Conservation (phyloP, 2,329 filamentous ascomycete genomes). For the Leptographium wingfieldii region DNA sequence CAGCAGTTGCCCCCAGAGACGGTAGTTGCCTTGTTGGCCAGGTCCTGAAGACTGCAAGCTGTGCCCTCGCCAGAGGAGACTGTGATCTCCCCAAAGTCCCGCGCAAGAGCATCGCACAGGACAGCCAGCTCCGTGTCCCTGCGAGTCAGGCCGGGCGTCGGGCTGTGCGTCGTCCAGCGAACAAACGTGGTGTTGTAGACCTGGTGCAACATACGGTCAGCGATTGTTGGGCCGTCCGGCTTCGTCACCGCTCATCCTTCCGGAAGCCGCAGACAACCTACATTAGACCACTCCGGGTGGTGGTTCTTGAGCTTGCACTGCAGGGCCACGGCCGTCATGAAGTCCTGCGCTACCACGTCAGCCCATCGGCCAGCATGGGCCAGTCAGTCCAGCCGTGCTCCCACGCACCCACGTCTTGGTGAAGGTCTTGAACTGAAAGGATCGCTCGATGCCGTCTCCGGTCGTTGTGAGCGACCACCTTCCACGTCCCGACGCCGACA, state of each 20-base stretch:
- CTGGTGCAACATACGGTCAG: conserved; percentile 25
- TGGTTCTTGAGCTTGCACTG: conserved; percentile 57
- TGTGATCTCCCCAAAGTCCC: conserved; percentile 40
- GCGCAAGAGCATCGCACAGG: conserved; percentile 48
- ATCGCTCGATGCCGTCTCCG: conserved; percentile 44
- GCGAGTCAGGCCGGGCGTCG: conserved; percentile 44
- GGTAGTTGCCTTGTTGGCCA: conserved; percentile 33
- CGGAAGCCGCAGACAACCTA: conserved; percentile 21
- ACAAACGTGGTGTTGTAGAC: conserved; percentile 60
- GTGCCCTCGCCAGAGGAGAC: not conserved
- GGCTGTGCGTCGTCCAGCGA: conserved; percentile 61
- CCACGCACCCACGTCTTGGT: conserved; percentile 49
- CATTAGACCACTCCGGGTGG: conserved; percentile 68
- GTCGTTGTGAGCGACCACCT: conserved; percentile 38
- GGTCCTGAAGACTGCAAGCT: conserved; percentile 24
- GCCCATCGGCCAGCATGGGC: not conserved
- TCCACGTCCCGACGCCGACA: conserved; percentile 15
- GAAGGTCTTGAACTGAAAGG: conserved; percentile 53
- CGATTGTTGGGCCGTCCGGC: not conserved
- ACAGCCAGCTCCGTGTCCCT: conserved; percentile 51
- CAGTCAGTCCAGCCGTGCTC: conserved; percentile 13
- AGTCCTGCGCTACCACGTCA: conserved; percentile 35
- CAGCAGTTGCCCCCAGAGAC: conserved; percentile 43
- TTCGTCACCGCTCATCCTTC: not conserved
- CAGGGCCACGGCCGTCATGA: conserved; percentile 60